Conservation (phyloP, 176 grass and related monocot species). For the Eragrostis curvula region DNA sequence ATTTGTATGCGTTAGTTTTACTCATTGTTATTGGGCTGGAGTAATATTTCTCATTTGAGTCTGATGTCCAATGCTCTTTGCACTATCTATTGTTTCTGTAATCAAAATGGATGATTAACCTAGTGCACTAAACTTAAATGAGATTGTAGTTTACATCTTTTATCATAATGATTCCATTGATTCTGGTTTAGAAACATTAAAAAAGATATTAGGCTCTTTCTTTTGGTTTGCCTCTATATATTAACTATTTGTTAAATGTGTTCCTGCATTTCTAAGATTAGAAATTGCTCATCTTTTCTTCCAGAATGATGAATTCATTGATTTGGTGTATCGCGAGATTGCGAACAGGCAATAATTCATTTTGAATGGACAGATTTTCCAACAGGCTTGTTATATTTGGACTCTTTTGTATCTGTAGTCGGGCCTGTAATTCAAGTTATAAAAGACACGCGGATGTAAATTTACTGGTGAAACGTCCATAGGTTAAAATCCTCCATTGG, state of each 20-base stretch:
- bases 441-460: conserved; percentile 27
- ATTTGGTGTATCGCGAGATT: conserved; percentile 65
- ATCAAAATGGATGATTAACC: not conserved
- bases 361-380: not conserved
- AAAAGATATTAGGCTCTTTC: not conserved
- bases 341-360: conserved; percentile 48
- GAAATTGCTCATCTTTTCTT: not conserved
- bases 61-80: not conserved
- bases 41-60: not conserved
- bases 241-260: not conserved
- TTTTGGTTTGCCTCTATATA: not conserved
- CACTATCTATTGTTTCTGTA: not conserved
- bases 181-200: not conserved
- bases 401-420: not conserved
- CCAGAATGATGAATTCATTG: conserved; percentile 57
- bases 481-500: conserved; percentile 2
- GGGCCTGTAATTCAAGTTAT: not conserved
- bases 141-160: not conserved
- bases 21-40: not conserved
- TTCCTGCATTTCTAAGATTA: not conserved
- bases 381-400: conserved; percentile 8
- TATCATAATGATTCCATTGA: not conserved
- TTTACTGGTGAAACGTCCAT: conserved; percentile 22
- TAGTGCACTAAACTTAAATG: not conserved
- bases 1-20: conserved; percentile 2